A percentile compares a stretch with the other conserved stretches of the same genome.
These are phyloP conservation scores for Apiospora sp. DNA, from an alignment of 2,329 filamentous ascomycete species.

Conservation along the genomic window DNA sequence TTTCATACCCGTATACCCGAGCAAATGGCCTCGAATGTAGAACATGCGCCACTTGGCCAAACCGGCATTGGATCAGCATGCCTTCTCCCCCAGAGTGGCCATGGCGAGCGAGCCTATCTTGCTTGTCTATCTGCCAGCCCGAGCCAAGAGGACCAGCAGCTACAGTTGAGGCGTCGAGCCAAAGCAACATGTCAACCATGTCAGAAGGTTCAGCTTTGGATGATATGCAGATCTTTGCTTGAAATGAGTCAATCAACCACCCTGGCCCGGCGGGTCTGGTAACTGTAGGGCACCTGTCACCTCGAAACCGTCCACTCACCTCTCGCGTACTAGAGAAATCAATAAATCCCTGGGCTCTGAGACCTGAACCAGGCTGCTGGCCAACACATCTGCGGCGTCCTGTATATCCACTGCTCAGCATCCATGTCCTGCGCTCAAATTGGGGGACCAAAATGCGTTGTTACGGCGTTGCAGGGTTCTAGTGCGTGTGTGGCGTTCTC, in stretches of 20 bases:
- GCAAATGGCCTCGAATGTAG: background rate
- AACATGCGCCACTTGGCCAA: background rate
- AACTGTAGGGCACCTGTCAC: constrained; percentile 23
- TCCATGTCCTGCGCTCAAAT: background rate
- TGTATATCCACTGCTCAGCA: background rate
- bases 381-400: constrained; percentile 3
- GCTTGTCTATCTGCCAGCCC: constrained; percentile 3
- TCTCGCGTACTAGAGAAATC: background rate
- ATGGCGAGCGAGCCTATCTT: background rate
- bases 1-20: constrained; percentile 7
- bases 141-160: background rate
- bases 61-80: background rate
- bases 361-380: constrained; percentile 13
- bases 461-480: background rate
- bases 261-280: constrained; percentile 14
- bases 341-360: constrained; percentile 4
- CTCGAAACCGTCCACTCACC: constrained; percentile 10
- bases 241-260: background rate
- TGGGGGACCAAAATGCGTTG: background rate
- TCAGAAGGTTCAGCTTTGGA: constrained; percentile 19
- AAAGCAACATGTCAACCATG: constrained; percentile 21
- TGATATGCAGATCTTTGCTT: constrained; percentile 20
- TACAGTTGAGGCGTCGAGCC: constrained; percentile 14
- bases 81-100: background rate
- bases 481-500: constrained; percentile 5